phyloP scores from a whole-genome alignment of 192 early-diverging fungal genomes.

The Jimgerdemannia flammicorona region DNA sequence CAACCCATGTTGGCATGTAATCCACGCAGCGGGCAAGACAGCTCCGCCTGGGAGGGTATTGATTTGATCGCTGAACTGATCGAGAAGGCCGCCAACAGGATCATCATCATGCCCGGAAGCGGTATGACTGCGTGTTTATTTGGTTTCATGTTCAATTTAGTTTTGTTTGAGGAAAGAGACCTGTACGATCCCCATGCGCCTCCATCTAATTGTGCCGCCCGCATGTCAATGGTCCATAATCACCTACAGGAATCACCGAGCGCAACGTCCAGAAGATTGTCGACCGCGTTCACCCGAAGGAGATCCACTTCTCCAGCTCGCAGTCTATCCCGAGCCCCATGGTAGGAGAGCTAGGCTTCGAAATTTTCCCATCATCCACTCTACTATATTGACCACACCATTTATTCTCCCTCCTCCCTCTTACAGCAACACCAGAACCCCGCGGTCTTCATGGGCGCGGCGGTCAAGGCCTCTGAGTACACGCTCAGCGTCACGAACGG shows the following conservation, averaged over 20 bases:
- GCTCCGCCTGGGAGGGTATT: constrained; percentile 53
- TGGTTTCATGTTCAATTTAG: not conserved
- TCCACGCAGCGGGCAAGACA: constrained; percentile 45
- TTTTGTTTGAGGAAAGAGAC: not conserved
- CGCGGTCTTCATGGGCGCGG: constrained; percentile 43
- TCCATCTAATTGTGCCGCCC: not conserved
- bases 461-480: constrained; percentile 40
- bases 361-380: not conserved
- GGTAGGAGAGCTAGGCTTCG: not conserved
- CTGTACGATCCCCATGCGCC: too few species aligned
- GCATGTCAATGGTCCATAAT: not conserved
- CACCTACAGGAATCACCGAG: constrained; percentile 40
- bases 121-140: constrained; percentile 23
- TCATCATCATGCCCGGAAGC: constrained; percentile 58
- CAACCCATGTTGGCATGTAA: too few species aligned
- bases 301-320: constrained; percentile 55
- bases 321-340: constrained; percentile 32
- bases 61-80: constrained; percentile 40
- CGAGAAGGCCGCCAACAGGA: constrained; percentile 31
- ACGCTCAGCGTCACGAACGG: constrained; percentile 26
- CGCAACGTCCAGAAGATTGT: constrained; percentile 44
- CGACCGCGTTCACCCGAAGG: constrained; percentile 27
- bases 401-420: not conserved
- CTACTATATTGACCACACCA: not conserved
- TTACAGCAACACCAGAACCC: constrained; percentile 22